Evolutionary conservation across 1,284 basidiomycete genomes (phyloP).

Genomic region (Ceratobasidium sp.): DNA sequence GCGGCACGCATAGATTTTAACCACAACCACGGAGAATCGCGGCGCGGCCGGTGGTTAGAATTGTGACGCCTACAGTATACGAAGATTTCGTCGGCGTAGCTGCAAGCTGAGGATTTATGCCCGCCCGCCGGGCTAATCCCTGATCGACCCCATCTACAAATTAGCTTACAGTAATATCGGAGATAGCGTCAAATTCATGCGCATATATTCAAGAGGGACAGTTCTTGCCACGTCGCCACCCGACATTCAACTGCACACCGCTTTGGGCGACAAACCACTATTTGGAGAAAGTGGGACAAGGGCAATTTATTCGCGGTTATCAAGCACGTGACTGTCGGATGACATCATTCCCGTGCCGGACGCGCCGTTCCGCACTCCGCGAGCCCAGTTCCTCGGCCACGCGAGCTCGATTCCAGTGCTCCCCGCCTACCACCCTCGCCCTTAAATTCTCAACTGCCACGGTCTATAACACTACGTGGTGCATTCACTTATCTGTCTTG

Average conservation of each 20-base stretch:
- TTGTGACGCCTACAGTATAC: too few relatives aligned
- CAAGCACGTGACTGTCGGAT: slow-evolving; percentile 15
- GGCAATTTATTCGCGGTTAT: background rate
- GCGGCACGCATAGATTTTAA: too few relatives aligned
- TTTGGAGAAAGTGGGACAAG: background rate
- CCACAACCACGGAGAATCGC: too few relatives aligned
- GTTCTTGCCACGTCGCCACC: background rate
- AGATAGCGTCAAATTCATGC: background rate
- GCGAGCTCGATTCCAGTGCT: background rate
- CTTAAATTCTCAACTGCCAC: background rate
- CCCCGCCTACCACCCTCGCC: background rate
- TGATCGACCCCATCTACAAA: background rate
- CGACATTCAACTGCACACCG: background rate
- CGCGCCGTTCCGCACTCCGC: slow-evolving; percentile 8
- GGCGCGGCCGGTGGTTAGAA: too few relatives aligned
- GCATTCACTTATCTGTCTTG: background rate
- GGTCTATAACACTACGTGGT: background rate
- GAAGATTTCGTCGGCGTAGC: background rate
- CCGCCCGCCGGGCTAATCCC: background rate
- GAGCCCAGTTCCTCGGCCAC: background rate
- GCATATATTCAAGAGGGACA: background rate
- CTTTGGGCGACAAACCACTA: background rate
- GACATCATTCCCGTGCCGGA: slow-evolving; percentile 33
- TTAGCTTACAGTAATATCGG: background rate
- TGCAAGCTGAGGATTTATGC: background rate